phyloP scores from a whole-genome alignment of 1,139 yeast species.

The Suhomyces bokatorum region DNA sequence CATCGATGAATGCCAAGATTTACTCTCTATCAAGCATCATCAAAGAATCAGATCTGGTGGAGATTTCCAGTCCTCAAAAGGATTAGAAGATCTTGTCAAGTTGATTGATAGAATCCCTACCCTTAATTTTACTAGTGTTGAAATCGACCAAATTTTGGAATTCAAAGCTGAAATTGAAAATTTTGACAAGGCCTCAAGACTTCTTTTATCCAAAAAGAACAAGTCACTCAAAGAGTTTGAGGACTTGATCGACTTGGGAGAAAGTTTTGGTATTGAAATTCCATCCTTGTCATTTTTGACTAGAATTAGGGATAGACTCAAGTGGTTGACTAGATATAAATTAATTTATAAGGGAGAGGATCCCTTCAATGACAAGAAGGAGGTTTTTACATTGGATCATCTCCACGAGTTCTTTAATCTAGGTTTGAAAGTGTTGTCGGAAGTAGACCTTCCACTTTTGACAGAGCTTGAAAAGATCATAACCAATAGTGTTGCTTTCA shows the following conservation, averaged over 20 bases:
- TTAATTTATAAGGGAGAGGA: conserved; percentile 42
- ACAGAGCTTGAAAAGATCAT: conserved; percentile 28
- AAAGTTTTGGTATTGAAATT: conserved; percentile 57
- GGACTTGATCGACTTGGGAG: conserved; percentile 54
- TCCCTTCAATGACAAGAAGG: conserved; percentile 40
- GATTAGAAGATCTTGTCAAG: conserved; percentile 25
- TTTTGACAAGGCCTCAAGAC: conserved; percentile 52
- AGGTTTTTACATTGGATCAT: conserved; percentile 38
- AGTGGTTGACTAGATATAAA: conserved; percentile 48
- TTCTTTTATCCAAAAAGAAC: conserved; percentile 29
- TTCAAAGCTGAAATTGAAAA: conserved; percentile 54
- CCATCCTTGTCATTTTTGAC: conserved; percentile 52
- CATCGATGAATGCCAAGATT: conserved; percentile 56
- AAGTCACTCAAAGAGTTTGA: conserved; percentile 41
- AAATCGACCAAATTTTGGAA: conserved; percentile 59
- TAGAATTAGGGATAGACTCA: conserved; percentile 47
- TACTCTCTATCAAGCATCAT: conserved; percentile 52
- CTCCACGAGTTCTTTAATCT: conserved; percentile 37
- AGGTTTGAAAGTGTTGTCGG: conserved; percentile 41
- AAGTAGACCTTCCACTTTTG: conserved; percentile 22
- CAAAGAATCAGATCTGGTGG: conserved; percentile 42
- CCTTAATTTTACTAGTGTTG: conserved; percentile 55
- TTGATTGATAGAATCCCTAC: conserved; percentile 50
- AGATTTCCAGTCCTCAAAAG: conserved; percentile 18
- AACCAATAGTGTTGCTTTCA: conserved; percentile 30